A percentile compares a stretch with the other conserved stretches of the same genome.
Conservation (phyloP, 148 eudicot species). For the Heliosperma pusillum region DNA sequence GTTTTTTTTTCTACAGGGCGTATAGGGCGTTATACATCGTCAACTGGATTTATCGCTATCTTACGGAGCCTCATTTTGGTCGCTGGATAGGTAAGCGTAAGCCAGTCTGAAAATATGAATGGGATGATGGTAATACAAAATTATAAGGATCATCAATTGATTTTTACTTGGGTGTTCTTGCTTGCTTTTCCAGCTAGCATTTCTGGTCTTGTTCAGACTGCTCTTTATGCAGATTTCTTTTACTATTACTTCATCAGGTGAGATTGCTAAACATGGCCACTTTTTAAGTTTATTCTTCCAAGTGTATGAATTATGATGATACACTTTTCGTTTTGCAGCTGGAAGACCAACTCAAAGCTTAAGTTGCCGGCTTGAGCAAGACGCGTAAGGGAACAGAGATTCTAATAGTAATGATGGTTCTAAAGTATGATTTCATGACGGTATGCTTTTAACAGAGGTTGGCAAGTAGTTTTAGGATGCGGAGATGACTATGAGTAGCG, state of each 20-base stretch:
- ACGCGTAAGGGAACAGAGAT: neutral
- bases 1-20: conserved; percentile 46
- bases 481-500: neutral
- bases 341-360: conserved; percentile 70
- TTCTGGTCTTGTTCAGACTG: conserved; percentile 77
- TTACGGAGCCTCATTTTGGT: conserved; percentile 59
- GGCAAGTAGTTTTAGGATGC: neutral
- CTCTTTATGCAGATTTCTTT: conserved; percentile 84
- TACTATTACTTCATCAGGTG: conserved; percentile 80
- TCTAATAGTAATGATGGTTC: neutral
- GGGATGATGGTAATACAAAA: no score
- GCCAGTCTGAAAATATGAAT: conserved; percentile 1
- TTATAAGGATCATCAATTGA: neutral
- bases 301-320: neutral
- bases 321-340: conserved; percentile 41
- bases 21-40: conserved; percentile 83
- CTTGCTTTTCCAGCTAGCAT: conserved; percentile 43
- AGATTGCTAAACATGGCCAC: neutral
- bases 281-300: neutral
- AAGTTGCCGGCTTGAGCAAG: conserved; percentile 60
- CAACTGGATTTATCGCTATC: conserved; percentile 90
- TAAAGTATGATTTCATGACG: neutral
- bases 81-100: conserved; percentile 68
- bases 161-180: conserved; percentile 1
- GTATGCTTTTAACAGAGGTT: neutral